Conservation (phyloP, 2,329 filamentous ascomycete species). For the Colletotrichum sp. region DNA sequence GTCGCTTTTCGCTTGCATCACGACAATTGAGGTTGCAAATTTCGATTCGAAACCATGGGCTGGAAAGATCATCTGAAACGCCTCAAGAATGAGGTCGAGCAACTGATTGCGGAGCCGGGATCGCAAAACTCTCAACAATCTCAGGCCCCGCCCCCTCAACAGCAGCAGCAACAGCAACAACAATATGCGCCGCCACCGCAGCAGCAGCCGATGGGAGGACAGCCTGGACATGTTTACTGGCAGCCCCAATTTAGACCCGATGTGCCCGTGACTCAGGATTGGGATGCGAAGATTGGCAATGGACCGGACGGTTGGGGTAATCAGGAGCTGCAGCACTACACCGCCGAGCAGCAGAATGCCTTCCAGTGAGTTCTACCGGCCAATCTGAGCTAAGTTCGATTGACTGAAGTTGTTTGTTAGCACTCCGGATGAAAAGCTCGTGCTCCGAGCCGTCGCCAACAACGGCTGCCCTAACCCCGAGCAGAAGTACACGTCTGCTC, state of each 20-base stretch:
- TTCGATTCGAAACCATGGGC: neutral
- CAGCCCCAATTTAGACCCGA: constrained; percentile 52
- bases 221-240: constrained; percentile 49
- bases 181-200: constrained; percentile 21
- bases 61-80: constrained; percentile 44
- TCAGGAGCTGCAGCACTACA: constrained; percentile 64
- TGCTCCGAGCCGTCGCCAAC: constrained; percentile 55
- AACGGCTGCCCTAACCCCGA: constrained; percentile 35
- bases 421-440: constrained; percentile 53
- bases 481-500: constrained; percentile 58
- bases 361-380: constrained; percentile 48
- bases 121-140: constrained; percentile 21
- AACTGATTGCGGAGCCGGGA: constrained; percentile 33
- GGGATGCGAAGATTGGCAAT: constrained; percentile 58
- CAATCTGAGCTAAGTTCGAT: neutral
- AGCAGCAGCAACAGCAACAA: constrained; percentile 19
- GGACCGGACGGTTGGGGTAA: constrained; percentile 68
- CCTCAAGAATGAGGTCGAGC: constrained; percentile 42
- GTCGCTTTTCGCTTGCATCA: neutral
- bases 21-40: neutral
- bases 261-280: constrained; percentile 53
- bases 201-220: neutral
- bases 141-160: constrained; percentile 25
- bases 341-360: constrained; percentile 50
- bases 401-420: constrained; percentile 23